Percentiles rank a stretch among this genome's conserved stretches.
Evolutionary conservation across 805 yeast species (phyloP).

Genomic region (Sugiyamaella valdiviana): DNA sequence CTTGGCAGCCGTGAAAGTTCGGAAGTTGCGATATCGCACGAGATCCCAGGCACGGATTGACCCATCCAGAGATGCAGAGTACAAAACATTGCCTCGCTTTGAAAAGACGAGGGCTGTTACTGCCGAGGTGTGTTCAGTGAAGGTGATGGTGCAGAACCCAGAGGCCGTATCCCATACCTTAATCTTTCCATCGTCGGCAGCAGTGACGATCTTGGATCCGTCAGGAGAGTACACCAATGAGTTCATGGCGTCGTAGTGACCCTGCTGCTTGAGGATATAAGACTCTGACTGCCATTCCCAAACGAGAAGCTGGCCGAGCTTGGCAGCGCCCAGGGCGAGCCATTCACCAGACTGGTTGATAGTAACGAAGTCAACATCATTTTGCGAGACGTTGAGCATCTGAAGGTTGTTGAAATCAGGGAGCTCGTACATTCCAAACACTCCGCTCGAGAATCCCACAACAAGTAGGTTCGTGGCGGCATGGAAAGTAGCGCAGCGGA

Average conservation of each 20-base stretch:
- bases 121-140: constrained; percentile 82
- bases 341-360: constrained; percentile 88
- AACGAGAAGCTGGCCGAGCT: constrained; percentile 86
- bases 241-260: constrained; percentile 89
- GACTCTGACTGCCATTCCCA: constrained; percentile 99
- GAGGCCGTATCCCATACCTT: constrained; percentile 93
- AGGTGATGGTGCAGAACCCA: constrained; percentile 89
- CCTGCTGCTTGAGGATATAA: constrained; percentile 90
- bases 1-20: constrained; percentile 88
- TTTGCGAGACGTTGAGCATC: constrained; percentile 85
- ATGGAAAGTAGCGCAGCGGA: constrained; percentile 81
- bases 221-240: constrained; percentile 86
- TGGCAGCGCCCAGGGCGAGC: constrained; percentile 91
- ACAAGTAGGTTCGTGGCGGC: constrained; percentile 62
- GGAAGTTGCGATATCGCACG: constrained; percentile 83
- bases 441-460: constrained; percentile 86
- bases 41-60: constrained; percentile 97
- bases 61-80: constrained; percentile 90
- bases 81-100: constrained; percentile 81
- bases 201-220: constrained; percentile 87
- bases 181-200: constrained; percentile 93
- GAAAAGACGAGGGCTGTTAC: constrained; percentile 87
- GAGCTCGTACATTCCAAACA: constrained; percentile 82
- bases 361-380: constrained; percentile 74
- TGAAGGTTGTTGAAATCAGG: constrained; percentile 77